Conservation (phyloP, 768 basidiomycete species). For the Xerocomellus amylosporus region DNA sequence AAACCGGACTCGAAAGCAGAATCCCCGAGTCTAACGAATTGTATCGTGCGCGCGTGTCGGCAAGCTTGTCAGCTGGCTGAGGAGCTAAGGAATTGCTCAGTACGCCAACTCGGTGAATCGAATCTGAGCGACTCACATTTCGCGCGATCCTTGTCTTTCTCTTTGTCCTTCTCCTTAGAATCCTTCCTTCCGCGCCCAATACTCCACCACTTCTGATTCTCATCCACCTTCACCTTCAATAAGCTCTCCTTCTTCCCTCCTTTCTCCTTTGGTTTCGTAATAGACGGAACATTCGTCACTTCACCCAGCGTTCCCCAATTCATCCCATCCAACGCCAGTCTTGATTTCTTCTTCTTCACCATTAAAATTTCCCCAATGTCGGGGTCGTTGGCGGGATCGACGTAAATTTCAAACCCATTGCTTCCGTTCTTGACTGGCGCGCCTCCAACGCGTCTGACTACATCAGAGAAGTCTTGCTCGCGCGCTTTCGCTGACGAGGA, state of each 20-base stretch:
- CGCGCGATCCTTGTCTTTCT: slow-evolving; percentile 35
- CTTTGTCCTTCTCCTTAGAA: slow-evolving; percentile 59
- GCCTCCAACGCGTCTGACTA: slow-evolving; percentile 48
- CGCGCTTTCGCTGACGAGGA: slow-evolving; percentile 28
- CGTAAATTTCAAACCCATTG: slow-evolving; percentile 68
- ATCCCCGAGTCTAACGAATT: slow-evolving; percentile 58
- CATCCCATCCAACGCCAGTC: slow-evolving; percentile 55
- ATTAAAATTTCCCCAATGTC: slow-evolving; percentile 68
- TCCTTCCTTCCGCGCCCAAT: slow-evolving; percentile 74
- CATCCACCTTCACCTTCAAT: slow-evolving; percentile 42
- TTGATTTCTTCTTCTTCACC: slow-evolving; percentile 74
- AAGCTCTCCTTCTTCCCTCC: slow-evolving; percentile 33
- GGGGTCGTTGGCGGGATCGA: slow-evolving; percentile 62
- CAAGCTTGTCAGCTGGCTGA: slow-evolving; percentile 36
- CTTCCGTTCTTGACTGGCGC: slow-evolving; percentile 24
- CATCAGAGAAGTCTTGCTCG: slow-evolving; percentile 57
- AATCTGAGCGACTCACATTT: slow-evolving; percentile 24
- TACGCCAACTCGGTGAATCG: background rate
- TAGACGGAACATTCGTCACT: slow-evolving; percentile 52
- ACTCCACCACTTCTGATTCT: slow-evolving; percentile 78
- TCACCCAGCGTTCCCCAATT: slow-evolving; percentile 58
- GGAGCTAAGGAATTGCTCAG: slow-evolving; percentile 39
- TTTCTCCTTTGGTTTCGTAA: slow-evolving; percentile 32
- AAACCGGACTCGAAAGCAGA: slow-evolving; percentile 30
- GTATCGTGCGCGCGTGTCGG: slow-evolving; percentile 49